Conservation (phyloP, 2,329 filamentous ascomycete species). For the Tolypocladium guangdongense region DNA sequence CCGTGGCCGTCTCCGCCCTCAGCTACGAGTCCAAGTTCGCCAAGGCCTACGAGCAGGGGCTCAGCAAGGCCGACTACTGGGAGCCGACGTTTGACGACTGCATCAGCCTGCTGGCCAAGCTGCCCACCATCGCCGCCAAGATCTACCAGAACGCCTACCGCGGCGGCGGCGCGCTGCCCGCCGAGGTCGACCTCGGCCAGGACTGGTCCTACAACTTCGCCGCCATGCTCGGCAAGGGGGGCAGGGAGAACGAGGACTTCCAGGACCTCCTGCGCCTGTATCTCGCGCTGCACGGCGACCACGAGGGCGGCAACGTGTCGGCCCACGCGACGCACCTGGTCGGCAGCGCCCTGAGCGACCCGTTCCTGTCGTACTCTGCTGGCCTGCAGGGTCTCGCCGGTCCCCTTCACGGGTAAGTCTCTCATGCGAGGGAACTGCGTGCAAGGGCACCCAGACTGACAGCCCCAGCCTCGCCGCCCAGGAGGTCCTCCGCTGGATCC, state of each 20-base stretch:
- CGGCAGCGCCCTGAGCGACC: constrained; percentile 85
- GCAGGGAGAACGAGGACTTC: constrained; percentile 82
- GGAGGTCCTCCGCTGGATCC: constrained; percentile 92
- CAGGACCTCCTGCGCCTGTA: constrained; percentile 91
- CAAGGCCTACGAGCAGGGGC: constrained; percentile 78
- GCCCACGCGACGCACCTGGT: constrained; percentile 93
- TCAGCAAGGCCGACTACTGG: constrained; percentile 98
- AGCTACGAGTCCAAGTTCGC: constrained; percentile 93
- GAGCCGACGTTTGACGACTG: constrained; percentile 94
- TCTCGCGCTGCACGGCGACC: constrained; percentile 91
- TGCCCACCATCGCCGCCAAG: constrained; percentile 91
- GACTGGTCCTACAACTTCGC: constrained; percentile 99
- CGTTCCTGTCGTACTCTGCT: constrained; percentile 91
- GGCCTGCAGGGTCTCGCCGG: constrained; percentile 91
- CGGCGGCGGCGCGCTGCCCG: constrained; percentile 61
- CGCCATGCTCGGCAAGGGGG: constrained; percentile 84
- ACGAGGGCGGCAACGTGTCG: constrained; percentile 96
- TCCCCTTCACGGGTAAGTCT: constrained; percentile 49
- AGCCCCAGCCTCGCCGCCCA: constrained; percentile 68
- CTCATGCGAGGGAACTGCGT: too few species aligned
- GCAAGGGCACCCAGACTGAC: neutral
- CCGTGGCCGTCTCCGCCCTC: constrained; percentile 88
- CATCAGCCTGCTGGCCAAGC: constrained; percentile 88
- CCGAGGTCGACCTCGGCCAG: constrained; percentile 68
- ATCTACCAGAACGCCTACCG: constrained; percentile 91